Percentiles rank a stretch among this genome's conserved stretches.
Conservation (phyloP, 345 rosid species). For the Excoecaria cochinchinensis region DNA sequence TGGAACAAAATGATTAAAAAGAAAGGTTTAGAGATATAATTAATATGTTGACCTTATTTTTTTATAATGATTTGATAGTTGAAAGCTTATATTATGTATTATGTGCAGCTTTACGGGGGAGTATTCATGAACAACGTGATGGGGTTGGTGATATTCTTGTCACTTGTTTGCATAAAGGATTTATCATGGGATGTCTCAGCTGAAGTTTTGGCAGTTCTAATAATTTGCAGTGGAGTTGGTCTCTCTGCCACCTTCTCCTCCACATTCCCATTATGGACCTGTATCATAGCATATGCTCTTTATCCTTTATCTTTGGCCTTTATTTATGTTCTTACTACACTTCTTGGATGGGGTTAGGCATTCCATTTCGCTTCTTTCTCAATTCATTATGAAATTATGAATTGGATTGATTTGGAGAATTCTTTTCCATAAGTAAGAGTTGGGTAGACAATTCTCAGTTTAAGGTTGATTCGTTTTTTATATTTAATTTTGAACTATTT, state of each 20-base stretch:
- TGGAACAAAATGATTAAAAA: no score
- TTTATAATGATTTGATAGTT: background rate
- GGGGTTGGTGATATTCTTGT: conserved; percentile 39
- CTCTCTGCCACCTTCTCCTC: conserved; percentile 27
- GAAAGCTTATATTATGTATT: background rate
- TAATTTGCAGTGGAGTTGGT: conserved; percentile 42
- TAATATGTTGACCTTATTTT: background rate
- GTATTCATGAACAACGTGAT: conserved; percentile 46
- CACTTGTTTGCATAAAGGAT: conserved; percentile 35
- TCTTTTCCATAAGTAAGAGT: no score
- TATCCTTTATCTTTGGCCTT: conserved; percentile 41
- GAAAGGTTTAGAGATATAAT: background rate
- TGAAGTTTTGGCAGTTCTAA: conserved; percentile 33
- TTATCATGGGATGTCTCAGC: conserved; percentile 44
- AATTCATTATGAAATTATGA: no score
- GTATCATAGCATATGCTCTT: conserved; percentile 30
- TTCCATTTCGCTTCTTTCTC: no score
- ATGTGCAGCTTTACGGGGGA: conserved; percentile 40
- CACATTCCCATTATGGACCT: conserved; percentile 38
- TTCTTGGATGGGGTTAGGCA: conserved; percentile 31
- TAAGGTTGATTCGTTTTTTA: no score
- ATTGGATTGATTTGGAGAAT: no score
- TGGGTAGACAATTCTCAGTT: no score
- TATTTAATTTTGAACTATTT: no score
- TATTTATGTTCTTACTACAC: conserved; percentile 37